Evolutionary conservation across 2,329 filamentous ascomycete species (phyloP).

Genomic region (Decorospora gaudefroyi): DNA sequence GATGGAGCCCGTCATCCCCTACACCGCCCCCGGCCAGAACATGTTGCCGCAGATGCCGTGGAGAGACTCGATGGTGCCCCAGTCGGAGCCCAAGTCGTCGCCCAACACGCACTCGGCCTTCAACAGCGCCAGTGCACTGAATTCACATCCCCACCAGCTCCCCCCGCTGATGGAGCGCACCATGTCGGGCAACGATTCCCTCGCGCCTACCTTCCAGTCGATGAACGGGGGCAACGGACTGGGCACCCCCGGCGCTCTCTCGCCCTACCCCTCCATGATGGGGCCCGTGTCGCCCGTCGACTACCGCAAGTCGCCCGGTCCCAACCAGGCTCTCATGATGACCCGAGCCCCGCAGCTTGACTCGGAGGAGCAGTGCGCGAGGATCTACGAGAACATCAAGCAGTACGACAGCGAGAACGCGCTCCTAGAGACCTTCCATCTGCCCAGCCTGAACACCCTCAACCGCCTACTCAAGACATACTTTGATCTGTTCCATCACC

Average conservation of each 20-base stretch:
- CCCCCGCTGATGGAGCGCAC: conserved; percentile 70
- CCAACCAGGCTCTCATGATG: conserved; percentile 65
- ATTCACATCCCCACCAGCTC: conserved; percentile 65
- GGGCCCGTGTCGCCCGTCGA: conserved; percentile 71
- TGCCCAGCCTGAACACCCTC: conserved; percentile 77
- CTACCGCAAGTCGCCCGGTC: conserved; percentile 71
- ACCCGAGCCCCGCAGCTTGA: conserved; percentile 78
- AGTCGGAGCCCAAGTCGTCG: conserved; percentile 74
- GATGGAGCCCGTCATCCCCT: conserved; percentile 77
- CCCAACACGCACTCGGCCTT: conserved; percentile 66
- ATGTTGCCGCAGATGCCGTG: conserved; percentile 86
- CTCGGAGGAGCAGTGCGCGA: conserved; percentile 81
- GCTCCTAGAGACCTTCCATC: conserved; percentile 84
- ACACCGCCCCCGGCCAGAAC: conserved; percentile 70
- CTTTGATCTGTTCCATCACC: conserved; percentile 96
- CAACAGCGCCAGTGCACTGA: conserved; percentile 61
- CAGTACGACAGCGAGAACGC: conserved; percentile 78
- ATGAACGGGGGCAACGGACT: conserved; percentile 72
- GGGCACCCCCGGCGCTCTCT: conserved; percentile 73
- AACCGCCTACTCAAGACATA: conserved; percentile 95
- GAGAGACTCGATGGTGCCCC: conserved; percentile 86
- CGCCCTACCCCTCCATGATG: conserved; percentile 70
- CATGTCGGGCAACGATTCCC: conserved; percentile 61
- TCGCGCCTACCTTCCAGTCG: conserved; percentile 68
- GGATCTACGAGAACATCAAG: conserved; percentile 85